Evolutionary conservation across 208 protist genomes (phyloP).

Genomic region (Porcisia deanei): DNA sequence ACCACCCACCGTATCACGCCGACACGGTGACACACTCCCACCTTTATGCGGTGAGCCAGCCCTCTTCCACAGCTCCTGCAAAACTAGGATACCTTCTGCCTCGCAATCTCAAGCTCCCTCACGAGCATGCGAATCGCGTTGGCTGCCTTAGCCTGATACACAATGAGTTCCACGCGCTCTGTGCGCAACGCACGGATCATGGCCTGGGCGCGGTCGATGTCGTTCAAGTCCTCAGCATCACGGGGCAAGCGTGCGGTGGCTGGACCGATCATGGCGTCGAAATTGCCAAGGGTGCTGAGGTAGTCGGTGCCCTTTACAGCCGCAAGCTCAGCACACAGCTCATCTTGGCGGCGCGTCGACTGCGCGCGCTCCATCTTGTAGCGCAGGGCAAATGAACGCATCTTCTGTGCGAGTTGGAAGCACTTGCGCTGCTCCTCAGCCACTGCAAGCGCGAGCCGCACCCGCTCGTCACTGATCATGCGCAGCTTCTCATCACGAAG

Average conservation of each 20-base stretch:
- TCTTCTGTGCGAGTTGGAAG: slow-evolving; percentile 72
- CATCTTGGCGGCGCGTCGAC: slow-evolving; percentile 46
- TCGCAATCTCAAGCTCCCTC: slow-evolving; percentile 55
- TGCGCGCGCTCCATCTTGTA: slow-evolving; percentile 57
- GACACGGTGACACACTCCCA: not conserved
- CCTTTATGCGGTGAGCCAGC: not conserved
- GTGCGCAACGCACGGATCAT: slow-evolving; percentile 48
- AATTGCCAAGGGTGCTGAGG: slow-evolving; percentile 44
- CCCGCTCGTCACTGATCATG: slow-evolving; percentile 60
- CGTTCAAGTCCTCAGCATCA: slow-evolving; percentile 21
- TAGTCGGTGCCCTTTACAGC: slow-evolving; percentile 80
- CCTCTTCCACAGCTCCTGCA: not conserved
- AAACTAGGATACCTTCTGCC: slow-evolving; percentile 9
- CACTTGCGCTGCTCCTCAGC: slow-evolving; percentile 68
- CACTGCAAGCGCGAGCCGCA: slow-evolving; percentile 63
- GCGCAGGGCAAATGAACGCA: slow-evolving; percentile 47
- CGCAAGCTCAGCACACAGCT: slow-evolving; percentile 59
- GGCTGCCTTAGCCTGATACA: slow-evolving; percentile 75
- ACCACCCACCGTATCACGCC: not conserved
- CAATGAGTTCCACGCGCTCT: slow-evolving; percentile 65
- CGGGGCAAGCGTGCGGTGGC: slow-evolving; percentile 15
- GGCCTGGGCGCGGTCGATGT: slow-evolving; percentile 34
- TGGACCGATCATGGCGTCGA: slow-evolving; percentile 9
- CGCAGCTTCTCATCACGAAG: slow-evolving; percentile 52
- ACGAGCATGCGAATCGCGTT: slow-evolving; percentile 78